Evolutionary conservation across 2,329 filamentous ascomycete species (phyloP), one percentile per base, ranked within the genome.

Genomic region (Phaeosphaeriaceae sp.): DNA sequence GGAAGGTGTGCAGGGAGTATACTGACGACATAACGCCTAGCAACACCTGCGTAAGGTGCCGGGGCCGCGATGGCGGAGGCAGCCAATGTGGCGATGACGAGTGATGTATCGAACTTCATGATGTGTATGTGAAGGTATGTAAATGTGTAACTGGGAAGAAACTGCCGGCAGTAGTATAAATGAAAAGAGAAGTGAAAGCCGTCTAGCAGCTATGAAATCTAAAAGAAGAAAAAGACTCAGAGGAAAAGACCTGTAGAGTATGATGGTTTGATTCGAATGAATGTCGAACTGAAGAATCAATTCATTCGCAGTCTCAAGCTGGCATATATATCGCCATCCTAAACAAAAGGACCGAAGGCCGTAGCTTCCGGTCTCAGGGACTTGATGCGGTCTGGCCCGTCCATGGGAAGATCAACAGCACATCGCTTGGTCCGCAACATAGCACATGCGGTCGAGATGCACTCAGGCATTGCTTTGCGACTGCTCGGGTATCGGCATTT

Each of bases 51-150:
- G 50, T 57, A 60, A 11, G 67, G 57, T 15, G 66, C 60, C 7
- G 72, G 72, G 7, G 68, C 71, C n/a, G 73, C 70, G 27, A 71
- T 56, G 50, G 68, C 53, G 4, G 67, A 65, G 2, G 62, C 60
- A 15, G 71, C 73, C 63, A 71, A 58, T 36, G 71, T 61, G 58
- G 66, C 68, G 36, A 72, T 33, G 31, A 73, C 54, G 24, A 74
- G 46, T 24, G 69, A 63, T n/a, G 63, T 57, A 33, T 69, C 65
- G 60, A 73, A 70, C 58, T 69, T 72, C 72, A 75, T 75, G 4
- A 40, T 53, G 19, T 40, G 24, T 47, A 51, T 49, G 21, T 44
- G 21, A 50, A 59, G 49, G 42, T 53, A 27, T 41, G 21, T 51
- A 48, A 36, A 46, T 45, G 7, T 11, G 20, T 45, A 51, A 49